Percentiles rank a stretch among this genome's conserved stretches.
phyloP scores from a whole-genome alignment of 192 early-diverging fungal species.

The Bifiguratus adelaidae region DNA sequence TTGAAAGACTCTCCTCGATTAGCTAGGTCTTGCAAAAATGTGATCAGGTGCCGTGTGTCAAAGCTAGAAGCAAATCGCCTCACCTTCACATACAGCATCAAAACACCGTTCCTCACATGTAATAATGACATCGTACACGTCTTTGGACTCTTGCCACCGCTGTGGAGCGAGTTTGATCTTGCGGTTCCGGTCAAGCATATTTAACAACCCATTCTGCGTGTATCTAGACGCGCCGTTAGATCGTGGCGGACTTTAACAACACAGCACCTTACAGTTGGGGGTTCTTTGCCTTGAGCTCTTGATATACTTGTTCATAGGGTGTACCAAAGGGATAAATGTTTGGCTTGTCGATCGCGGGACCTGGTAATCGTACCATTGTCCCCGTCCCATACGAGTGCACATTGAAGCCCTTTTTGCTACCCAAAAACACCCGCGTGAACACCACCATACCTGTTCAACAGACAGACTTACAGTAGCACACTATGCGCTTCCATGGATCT shows the following conservation, averaged over 20 bases:
- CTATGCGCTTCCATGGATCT: conserved; percentile 94
- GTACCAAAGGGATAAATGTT: conserved; percentile 93
- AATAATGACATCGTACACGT: conserved; percentile 83
- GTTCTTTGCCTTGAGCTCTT: conserved; percentile 69
- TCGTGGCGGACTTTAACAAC: background rate
- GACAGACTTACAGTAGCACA: conserved; percentile 44
- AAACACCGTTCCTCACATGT: conserved; percentile 95
- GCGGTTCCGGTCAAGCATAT: conserved; percentile 93
- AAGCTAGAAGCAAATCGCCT: background rate
- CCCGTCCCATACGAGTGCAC: conserved; percentile 90
- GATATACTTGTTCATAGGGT: conserved; percentile 81
- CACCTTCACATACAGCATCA: conserved; percentile 88
- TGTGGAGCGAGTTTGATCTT: conserved; percentile 85
- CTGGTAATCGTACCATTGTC: conserved; percentile 78
- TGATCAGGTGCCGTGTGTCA: background rate
- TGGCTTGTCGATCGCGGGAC: conserved; percentile 72
- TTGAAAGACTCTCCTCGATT: conserved; percentile 55
- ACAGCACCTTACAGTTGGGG: conserved; percentile 35
- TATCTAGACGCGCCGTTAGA: conserved; percentile 41
- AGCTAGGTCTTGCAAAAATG: conserved; percentile 49
- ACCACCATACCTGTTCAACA: background rate
- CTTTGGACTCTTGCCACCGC: conserved; percentile 65
- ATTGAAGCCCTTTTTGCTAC: conserved; percentile 62
- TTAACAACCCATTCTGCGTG: conserved; percentile 75
- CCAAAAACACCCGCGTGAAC: background rate